Percentiles rank a stretch among this genome's conserved stretches.
Conservation (phyloP, 2,329 filamentous ascomycete species). For the Dothideomycetes sp. region DNA sequence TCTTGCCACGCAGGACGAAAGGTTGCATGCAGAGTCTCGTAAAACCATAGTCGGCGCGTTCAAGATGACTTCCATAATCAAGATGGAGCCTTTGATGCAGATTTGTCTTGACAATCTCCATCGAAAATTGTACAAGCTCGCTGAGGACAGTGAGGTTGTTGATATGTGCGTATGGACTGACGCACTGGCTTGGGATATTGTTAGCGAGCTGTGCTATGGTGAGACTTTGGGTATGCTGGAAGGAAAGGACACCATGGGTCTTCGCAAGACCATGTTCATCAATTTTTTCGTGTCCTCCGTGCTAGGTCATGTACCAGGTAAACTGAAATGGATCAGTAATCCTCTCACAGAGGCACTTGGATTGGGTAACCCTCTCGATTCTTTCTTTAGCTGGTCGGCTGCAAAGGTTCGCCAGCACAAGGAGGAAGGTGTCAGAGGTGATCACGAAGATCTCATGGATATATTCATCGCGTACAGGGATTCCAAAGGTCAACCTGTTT, state of each 20-base stretch:
- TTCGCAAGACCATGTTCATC: background rate
- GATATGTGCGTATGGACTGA: slow-evolving; percentile 16
- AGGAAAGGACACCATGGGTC: background rate
- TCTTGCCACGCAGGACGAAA: slow-evolving; percentile 4
- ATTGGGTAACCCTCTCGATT: slow-evolving; percentile 3
- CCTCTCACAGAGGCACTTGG: slow-evolving; percentile 6
- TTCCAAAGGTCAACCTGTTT: slow-evolving; percentile 6
- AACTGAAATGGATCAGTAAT: slow-evolving; percentile 13
- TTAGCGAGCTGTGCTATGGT: slow-evolving; percentile 15
- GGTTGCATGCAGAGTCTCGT: slow-evolving; percentile 1
- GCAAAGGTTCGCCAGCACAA: slow-evolving; percentile 8
- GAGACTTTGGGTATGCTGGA: slow-evolving; percentile 14
- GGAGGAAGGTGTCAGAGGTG: background rate
- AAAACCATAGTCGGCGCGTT: slow-evolving; percentile 27
- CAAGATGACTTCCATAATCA: slow-evolving; percentile 33
- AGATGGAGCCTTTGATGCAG: slow-evolving; percentile 30
- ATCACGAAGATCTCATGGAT: slow-evolving; percentile 16
- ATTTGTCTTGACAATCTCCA: slow-evolving; percentile 27
- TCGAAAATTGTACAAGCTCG: slow-evolving; percentile 6
- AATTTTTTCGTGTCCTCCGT: background rate
- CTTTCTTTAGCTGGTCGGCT: slow-evolving; percentile 14
- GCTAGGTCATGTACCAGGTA: slow-evolving; percentile 15
- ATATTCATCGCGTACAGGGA: slow-evolving; percentile 15
- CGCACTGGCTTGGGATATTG: slow-evolving; percentile 19
- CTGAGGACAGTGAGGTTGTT: slow-evolving; percentile 18